Base-by-base conservation (phyloP, 192 early-diverging fungal genomes). In the Coemansia sp. region DNA sequence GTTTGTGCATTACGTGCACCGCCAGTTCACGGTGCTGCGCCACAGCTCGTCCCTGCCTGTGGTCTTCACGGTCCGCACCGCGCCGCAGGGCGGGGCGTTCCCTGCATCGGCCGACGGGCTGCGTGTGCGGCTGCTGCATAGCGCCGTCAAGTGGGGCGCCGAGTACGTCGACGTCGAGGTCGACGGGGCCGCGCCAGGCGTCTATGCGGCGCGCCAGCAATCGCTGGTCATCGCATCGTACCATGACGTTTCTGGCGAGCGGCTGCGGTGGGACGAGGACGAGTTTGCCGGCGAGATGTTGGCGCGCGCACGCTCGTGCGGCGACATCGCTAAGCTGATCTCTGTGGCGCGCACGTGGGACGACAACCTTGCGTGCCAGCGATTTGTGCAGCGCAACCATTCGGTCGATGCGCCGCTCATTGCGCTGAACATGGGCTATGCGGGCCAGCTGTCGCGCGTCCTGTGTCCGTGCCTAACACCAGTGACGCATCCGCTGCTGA, bases 91-190 rank as follows among this genome's bases (percentile, higher is more conserved):
- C 50, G 96, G 96, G 33, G 85, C 84, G 6, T 99, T 91, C 82
- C 85, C 89, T 9, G 64, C 74, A 2, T 87, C 88, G 29, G 78
- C 83, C 10, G 85, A 85, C 17, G 67, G 82, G 38, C 74, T 87
- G 34, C 85, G 82, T 15, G 84, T 92, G 85, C 79, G 76, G 6
- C 77, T 98, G 15, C 69, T 97, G 42, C 61, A 71, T 13, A 73
- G 81, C 49, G 96, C 89, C 22, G 43, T 91, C 23, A 82, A 85
- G 54, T 95, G 93, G 93, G 96, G 94, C 25, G 91, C 92, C 73
- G 96, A 98, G 79, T 96, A 92, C 69, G 75, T 99, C 32, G 97
- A 98, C 71, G 83, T 97, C 25, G 95, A 97, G 70, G 81, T 91
- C 33, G 66, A 69, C 56, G 14, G 40, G 11, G 61, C 43, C 6